Percentiles rank a stretch among this genome's conserved stretches.
Conservation (phyloP, 2,329 filamentous ascomycete species). For the Fusarium nanum region DNA sequence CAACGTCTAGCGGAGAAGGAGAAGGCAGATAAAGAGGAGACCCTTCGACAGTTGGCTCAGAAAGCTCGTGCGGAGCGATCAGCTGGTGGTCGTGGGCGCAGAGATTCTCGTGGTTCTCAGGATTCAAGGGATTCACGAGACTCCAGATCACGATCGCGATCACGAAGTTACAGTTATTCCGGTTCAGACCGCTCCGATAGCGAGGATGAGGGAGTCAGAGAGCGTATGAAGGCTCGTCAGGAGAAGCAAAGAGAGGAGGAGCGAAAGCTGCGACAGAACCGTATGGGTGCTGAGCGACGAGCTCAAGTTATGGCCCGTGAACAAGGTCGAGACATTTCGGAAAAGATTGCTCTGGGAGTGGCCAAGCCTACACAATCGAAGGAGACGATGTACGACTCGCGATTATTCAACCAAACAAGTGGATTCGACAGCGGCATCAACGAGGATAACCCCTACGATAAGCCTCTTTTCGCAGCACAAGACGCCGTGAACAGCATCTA, state of each 20-base stretch:
- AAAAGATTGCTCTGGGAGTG: conserved; percentile 93
- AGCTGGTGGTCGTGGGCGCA: conserved; percentile 60
- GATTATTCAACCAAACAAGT: conserved; percentile 92
- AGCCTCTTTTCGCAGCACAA: conserved; percentile 94
- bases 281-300: conserved; percentile 93
- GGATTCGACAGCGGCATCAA: conserved; percentile 95
- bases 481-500: conserved; percentile 97
- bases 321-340: conserved; percentile 95
- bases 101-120: conserved; percentile 52
- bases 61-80: conserved; percentile 88
- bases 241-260: conserved; percentile 87
- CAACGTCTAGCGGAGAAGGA: conserved; percentile 97
- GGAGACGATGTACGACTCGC: conserved; percentile 96
- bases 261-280: conserved; percentile 88
- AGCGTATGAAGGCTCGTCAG: conserved; percentile 79
- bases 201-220: conserved; percentile 77
- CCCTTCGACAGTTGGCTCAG: conserved; percentile 86
- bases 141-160: conserved; percentile 55
- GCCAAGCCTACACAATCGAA: conserved; percentile 93
- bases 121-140: conserved; percentile 55
- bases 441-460: conserved; percentile 97
- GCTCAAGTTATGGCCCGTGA: conserved; percentile 94
- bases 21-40: conserved; percentile 92
- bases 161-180: conserved; percentile 64
- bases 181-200: conserved; percentile 62